These are phyloP conservation scores for Aspergillus coremiiformis DNA, from an alignment of 495 filamentous ascomycete species.

Conservation along the genomic window DNA sequence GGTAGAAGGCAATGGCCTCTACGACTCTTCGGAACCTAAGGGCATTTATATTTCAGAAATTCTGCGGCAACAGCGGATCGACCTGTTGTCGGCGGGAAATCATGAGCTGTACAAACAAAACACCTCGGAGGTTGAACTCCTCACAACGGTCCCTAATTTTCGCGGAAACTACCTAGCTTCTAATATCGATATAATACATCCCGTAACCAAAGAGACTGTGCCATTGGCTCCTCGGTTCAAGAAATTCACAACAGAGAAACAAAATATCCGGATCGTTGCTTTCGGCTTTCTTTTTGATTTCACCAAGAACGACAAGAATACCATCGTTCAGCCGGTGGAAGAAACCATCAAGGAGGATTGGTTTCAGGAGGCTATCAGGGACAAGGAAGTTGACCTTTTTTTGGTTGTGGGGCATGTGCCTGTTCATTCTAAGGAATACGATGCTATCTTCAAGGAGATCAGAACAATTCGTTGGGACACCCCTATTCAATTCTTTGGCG, in stretches of 20 bases:
- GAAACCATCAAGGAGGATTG: constrained; percentile 74
- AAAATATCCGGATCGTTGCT: constrained; percentile 72
- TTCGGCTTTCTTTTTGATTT: constrained; percentile 97
- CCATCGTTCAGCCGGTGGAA: constrained; percentile 68
- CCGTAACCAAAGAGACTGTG: constrained; percentile 56
- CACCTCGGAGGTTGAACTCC: constrained; percentile 69
- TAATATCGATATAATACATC: constrained; percentile 83
- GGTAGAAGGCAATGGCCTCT: constrained; percentile 94
- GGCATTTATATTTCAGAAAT: constrained; percentile 84
- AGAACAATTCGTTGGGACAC: constrained; percentile 66
- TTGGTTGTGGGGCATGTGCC: constrained; percentile 83
- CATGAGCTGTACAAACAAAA: constrained; percentile 85
- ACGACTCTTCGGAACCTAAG: constrained; percentile 81
- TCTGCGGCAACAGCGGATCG: constrained; percentile 70
- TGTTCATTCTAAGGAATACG: constrained; percentile 69
- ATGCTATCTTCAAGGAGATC: constrained; percentile 70
- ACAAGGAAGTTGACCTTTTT: constrained; percentile 77
- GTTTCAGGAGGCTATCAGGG: constrained; percentile 81
- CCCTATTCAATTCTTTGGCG: constrained; percentile 90
- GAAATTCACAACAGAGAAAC: constrained; percentile 85
- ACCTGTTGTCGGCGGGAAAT: constrained; percentile 84
- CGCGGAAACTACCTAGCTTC: constrained; percentile 71
- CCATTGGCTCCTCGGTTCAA: constrained; percentile 76
- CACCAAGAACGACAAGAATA: constrained; percentile 80
- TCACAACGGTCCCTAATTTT: constrained; percentile 71